phyloP scores from a whole-genome alignment of 768 basidiomycete genomes.

The Podaxis pistillaris region DNA sequence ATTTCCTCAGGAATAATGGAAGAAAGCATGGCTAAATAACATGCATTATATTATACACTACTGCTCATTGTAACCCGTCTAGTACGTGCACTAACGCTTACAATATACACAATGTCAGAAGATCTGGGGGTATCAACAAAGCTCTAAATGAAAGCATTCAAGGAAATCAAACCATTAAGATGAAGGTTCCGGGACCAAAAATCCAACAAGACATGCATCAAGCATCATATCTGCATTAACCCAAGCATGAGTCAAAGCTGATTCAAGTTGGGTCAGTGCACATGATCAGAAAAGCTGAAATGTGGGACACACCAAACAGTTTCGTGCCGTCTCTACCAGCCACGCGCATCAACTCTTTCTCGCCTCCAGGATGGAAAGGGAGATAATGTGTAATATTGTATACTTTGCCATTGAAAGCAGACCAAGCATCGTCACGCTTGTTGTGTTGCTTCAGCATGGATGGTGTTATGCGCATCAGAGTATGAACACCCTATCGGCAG shows the following conservation, averaged over 20 bases:
- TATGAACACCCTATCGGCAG: conserved; percentile 61
- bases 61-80: neutral
- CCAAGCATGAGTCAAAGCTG: conserved; percentile 93
- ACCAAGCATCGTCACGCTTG: conserved; percentile 87
- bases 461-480: conserved; percentile 67
- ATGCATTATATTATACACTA: neutral
- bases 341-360: conserved; percentile 89
- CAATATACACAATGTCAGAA: neutral
- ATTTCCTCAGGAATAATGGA: neutral
- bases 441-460: conserved; percentile 80
- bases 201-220: conserved; percentile 89
- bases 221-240: conserved; percentile 97
- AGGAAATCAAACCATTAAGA: conserved; percentile 14
- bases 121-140: neutral
- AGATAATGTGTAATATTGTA: conserved; percentile 96
- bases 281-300: neutral
- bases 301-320: conserved; percentile 72
- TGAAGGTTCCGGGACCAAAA: conserved; percentile 72
- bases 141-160: neutral
- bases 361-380: conserved; percentile 91
- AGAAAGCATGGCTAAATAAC: neutral
- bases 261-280: conserved; percentile 1
- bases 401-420: conserved; percentile 87
- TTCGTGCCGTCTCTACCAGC: conserved; percentile 95
- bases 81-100: neutral